These are phyloP conservation scores for Myxozyma lipomycoides DNA, from an alignment of 805 yeast genomes.

Conservation along the genomic window DNA sequence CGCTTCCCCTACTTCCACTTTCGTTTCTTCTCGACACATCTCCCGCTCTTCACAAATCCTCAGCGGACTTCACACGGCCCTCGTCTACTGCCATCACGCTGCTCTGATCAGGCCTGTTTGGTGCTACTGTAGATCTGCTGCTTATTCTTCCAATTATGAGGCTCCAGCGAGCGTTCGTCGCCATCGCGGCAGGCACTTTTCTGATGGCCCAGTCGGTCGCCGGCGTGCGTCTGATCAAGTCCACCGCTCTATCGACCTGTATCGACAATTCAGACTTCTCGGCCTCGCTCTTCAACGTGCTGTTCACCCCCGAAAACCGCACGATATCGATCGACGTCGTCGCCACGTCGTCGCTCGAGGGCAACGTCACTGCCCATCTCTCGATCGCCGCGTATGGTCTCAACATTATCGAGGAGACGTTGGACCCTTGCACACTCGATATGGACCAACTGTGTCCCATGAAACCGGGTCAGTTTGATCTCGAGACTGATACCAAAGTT, in stretches of 20 bases:
- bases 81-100: neutral
- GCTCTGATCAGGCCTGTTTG: no score
- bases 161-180: neutral
- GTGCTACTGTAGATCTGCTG: no score
- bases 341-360: slow-evolving; percentile 74
- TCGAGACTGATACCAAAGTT: slow-evolving; percentile 50
- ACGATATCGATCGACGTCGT: slow-evolving; percentile 63
- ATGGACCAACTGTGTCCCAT: slow-evolving; percentile 73
- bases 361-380: slow-evolving; percentile 62
- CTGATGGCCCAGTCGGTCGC: slow-evolving; percentile 9
- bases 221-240: slow-evolving; percentile 19
- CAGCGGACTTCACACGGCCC: neutral
- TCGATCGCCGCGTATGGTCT: slow-evolving; percentile 79
- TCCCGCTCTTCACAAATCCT: neutral
- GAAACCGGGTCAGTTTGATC: slow-evolving; percentile 78
- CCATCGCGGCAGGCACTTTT: neutral
- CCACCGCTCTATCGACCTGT: slow-evolving; percentile 73
- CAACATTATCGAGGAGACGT: slow-evolving; percentile 49
- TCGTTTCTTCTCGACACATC: neutral
- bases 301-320: slow-evolving; percentile 60
- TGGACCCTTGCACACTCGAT: slow-evolving; percentile 62
- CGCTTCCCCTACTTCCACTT: neutral
- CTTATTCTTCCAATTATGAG: neutral
- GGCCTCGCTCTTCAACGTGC: slow-evolving; percentile 76
- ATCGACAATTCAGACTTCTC: slow-evolving; percentile 86